phyloP scores from a whole-genome alignment of 495 filamentous ascomycete species.

The Chaetomium tenue region DNA sequence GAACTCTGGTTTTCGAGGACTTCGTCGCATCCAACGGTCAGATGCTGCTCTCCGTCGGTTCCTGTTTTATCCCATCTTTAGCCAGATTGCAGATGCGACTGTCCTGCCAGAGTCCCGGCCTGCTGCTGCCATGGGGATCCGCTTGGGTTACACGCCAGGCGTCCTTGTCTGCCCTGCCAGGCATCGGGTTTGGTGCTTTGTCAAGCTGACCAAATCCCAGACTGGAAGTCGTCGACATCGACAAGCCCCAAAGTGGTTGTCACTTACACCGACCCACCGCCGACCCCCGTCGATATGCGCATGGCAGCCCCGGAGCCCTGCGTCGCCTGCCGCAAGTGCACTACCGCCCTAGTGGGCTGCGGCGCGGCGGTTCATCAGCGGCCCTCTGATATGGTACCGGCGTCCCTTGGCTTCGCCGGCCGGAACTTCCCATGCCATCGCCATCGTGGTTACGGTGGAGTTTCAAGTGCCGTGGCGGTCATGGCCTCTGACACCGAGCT shows the following conservation, averaged over 20 bases:
- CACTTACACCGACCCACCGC: constrained; percentile 10
- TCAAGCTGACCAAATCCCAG: constrained; percentile 38
- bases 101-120: constrained; percentile 18
- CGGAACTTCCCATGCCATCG: constrained; percentile 27
- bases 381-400: not conserved
- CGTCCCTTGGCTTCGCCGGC: constrained; percentile 4
- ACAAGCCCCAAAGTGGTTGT: constrained; percentile 28
- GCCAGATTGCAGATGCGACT: constrained; percentile 38
- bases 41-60: constrained; percentile 12
- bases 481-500: constrained; percentile 25
- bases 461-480: constrained; percentile 33
- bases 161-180: constrained; percentile 19
- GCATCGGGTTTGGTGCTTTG: constrained; percentile 30
- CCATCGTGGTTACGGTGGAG: constrained; percentile 15
- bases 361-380: constrained; percentile 16
- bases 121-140: constrained; percentile 17
- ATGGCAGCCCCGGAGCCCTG: constrained; percentile 14
- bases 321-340: constrained; percentile 10
- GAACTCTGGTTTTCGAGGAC: constrained; percentile 13
- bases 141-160: constrained; percentile 22
- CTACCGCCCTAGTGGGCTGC: constrained; percentile 20
- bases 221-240: constrained; percentile 27
- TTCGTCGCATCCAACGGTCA: constrained; percentile 1
- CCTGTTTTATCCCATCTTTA: constrained; percentile 34
- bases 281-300: constrained; percentile 17